A percentile compares a stretch with the other conserved stretches of the same genome.
Conservation (phyloP, 2,329 filamentous ascomycete genomes). For the Periglandula ipomoeae region DNA sequence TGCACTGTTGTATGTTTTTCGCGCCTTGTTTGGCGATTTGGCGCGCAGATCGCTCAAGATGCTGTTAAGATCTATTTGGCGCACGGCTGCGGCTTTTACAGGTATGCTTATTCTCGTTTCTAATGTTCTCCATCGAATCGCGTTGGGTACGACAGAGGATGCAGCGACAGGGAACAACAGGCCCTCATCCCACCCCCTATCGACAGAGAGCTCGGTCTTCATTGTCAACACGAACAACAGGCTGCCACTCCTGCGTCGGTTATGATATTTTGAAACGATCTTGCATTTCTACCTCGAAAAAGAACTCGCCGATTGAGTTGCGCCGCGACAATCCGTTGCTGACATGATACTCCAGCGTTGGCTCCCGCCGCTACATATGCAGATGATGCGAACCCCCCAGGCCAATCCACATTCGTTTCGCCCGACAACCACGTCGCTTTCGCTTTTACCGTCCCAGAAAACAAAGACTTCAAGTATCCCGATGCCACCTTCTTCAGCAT, state of each 20-base stretch:
- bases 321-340: background rate
- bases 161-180: too few species aligned
- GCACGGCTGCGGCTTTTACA: conserved; percentile 17
- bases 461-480: conserved; percentile 29
- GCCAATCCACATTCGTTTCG: conserved; percentile 35
- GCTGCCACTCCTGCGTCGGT: too few species aligned
- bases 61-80: conserved; percentile 21
- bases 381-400: conserved; percentile 18
- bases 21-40: background rate
- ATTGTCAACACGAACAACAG: too few species aligned
- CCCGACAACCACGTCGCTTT: conserved; percentile 36
- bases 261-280: background rate
- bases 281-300: background rate
- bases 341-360: conserved; percentile 11
- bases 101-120: conserved; percentile 13
- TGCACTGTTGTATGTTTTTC: background rate
- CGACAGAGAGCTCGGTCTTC: too few species aligned
- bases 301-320: background rate
- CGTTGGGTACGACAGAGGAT: too few species aligned
- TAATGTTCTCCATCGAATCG: background rate
- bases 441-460: conserved; percentile 38
- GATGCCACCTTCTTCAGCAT: conserved; percentile 41
- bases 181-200: too few species aligned
- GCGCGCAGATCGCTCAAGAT: conserved; percentile 11
- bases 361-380: conserved; percentile 16